Evolutionary conservation across 768 basidiomycete genomes (phyloP).

Genomic region (Serpula lacrymans): DNA sequence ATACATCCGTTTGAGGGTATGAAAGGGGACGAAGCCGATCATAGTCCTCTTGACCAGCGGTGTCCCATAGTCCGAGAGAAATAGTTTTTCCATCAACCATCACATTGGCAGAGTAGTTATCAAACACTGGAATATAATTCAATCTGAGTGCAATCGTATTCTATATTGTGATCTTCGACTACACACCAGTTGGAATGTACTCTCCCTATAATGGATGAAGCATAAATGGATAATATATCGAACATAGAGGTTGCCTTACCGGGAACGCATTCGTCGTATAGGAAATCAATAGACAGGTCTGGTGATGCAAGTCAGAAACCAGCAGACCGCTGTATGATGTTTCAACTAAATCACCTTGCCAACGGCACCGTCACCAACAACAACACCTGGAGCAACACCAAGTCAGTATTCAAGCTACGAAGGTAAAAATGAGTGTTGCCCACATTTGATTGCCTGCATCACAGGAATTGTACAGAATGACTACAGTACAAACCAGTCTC

Average conservation of each 20-base stretch:
- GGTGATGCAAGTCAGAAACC: constrained; percentile 20
- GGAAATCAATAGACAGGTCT: constrained; percentile 99
- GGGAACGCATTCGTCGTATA: constrained; percentile 99
- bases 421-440: constrained; percentile 25
- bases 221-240: too few species aligned
- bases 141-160: constrained; percentile 8
- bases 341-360: constrained; percentile 66
- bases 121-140: constrained; percentile 67
- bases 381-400: constrained; percentile 84
- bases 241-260: constrained; percentile 50
- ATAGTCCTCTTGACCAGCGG: constrained; percentile 99
- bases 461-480: too few species aligned
- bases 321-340: constrained; percentile 3
- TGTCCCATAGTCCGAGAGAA: constrained; percentile 98
- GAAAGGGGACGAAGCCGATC: constrained; percentile 96
- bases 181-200: constrained; percentile 90
- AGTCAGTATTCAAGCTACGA: constrained; percentile 29
- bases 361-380: constrained; percentile 98
- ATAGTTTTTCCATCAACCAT: constrained; percentile 99
- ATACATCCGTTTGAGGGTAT: constrained; percentile 99
- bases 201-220: constrained; percentile 66
- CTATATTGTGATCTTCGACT: constrained; percentile 2
- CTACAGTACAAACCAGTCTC: background rate
- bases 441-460: constrained; percentile 94
- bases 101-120: constrained; percentile 98